Conservation (phyloP, 192 early-diverging fungal species). For the Linnemannia elongata region DNA sequence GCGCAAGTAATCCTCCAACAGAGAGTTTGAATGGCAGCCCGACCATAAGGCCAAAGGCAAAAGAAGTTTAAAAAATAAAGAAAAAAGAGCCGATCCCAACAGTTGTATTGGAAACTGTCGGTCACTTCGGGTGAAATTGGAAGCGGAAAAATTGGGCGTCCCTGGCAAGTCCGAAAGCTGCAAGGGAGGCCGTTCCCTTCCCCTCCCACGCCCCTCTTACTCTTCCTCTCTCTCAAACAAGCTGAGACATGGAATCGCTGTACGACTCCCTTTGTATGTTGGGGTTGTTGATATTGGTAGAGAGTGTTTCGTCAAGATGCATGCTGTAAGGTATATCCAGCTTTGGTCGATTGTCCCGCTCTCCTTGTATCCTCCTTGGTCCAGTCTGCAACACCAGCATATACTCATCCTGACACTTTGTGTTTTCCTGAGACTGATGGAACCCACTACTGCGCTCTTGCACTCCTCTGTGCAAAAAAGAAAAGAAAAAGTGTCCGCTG, state of each 20-base stretch:
- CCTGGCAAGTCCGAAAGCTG: not conserved
- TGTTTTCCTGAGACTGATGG: no score
- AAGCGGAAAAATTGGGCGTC: not conserved
- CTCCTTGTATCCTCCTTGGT: not conserved
- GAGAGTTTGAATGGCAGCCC: not conserved
- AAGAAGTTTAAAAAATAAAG: not conserved
- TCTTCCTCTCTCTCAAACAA: not conserved
- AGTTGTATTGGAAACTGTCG: not conserved
- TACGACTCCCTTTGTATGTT: not conserved
- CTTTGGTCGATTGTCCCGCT: not conserved
- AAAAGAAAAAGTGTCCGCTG: no score
- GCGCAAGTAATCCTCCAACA: not conserved
- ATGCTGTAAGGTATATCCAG: not conserved
- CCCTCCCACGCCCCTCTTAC: not conserved
- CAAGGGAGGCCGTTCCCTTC: not conserved
- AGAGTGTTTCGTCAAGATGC: not conserved
- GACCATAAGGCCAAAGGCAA: not conserved
- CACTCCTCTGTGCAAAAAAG: no score
- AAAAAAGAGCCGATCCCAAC: not conserved
- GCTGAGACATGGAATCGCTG: conserved; percentile 1
- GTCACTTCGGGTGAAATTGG: conserved; percentile 10
- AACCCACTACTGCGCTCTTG: no score
- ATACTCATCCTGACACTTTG: no score
- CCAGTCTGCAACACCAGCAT: no score
- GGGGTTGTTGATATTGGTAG: not conserved